These are phyloP conservation scores for Salvia sclarea DNA, from an alignment of 305 asterid species.

Conservation along the genomic window DNA sequence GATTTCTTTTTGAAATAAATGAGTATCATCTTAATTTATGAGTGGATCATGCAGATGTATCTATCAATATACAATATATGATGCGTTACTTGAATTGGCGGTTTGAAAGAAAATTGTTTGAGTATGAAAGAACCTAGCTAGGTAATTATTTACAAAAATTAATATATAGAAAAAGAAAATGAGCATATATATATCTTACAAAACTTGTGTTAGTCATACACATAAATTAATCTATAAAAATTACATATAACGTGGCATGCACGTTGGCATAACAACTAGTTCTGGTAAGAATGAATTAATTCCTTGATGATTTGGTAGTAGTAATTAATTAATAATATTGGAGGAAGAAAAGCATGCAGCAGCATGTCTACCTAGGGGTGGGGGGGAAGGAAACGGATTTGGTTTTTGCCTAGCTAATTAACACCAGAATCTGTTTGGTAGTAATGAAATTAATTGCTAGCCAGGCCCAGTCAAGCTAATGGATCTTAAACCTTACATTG, in stretches of 20 bases:
- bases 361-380: constrained; percentile 29
- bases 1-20: no score
- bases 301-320: no score
- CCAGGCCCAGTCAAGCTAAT: no score
- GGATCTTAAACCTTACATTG: constrained; percentile 64
- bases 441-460: not conserved
- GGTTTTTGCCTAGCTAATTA: constrained; percentile 31
- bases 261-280: not conserved
- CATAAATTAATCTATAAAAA: not conserved
- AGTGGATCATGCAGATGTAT: no score
- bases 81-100: no score
- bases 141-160: not conserved
- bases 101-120: no score
- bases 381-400: constrained; percentile 13
- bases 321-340: no score
- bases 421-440: constrained; percentile 23
- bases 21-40: no score
- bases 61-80: no score
- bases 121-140: not conserved
- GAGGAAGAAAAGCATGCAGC: constrained; percentile 19
- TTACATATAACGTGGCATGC: not conserved
- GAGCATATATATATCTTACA: not conserved
- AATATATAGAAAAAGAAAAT: not conserved
- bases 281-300: not conserved
- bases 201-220: not conserved